Evolutionary conservation across 306 rosid species (phyloP).

Genomic region (Dryas drummondii): DNA sequence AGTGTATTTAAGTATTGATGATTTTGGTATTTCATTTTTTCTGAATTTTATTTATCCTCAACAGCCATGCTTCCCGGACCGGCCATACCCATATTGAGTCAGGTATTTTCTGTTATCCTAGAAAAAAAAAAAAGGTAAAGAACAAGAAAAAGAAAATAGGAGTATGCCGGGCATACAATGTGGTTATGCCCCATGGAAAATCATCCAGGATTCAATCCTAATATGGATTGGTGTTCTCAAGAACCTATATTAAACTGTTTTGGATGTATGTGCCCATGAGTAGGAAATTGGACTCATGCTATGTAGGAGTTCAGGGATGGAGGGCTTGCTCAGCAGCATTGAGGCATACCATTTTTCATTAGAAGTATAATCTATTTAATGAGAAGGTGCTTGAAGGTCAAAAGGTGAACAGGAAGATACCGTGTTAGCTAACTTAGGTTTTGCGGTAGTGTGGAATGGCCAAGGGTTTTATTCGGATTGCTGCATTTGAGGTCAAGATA

Average conservation of each 20-base stretch:
- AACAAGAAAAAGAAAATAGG: neutral
- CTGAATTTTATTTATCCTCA: conserved; percentile 53
- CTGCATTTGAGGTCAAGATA: neutral
- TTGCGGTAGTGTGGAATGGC: neutral
- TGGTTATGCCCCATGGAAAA: neutral
- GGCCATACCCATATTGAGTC: conserved; percentile 83
- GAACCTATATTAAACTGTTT: neutral
- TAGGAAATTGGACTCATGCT: neutral
- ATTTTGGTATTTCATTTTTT: conserved; percentile 22
- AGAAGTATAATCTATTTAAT: neutral
- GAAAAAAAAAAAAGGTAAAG: neutral
- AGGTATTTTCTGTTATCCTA: conserved; percentile 48
- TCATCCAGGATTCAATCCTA: neutral
- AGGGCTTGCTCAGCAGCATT: neutral
- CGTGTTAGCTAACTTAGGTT: neutral
- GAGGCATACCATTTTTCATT: neutral
- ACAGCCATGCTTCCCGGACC: conserved; percentile 99
- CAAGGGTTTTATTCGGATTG: neutral
- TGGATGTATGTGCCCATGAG: neutral
- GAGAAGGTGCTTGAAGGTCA: neutral
- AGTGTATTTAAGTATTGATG: neutral
- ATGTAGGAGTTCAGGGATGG: neutral
- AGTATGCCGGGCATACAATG: neutral
- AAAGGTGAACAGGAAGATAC: neutral
- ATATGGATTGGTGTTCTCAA: neutral